These are phyloP conservation scores for Clathrus columnatus DNA, from an alignment of 768 basidiomycete genomes.

Conservation along the genomic window DNA sequence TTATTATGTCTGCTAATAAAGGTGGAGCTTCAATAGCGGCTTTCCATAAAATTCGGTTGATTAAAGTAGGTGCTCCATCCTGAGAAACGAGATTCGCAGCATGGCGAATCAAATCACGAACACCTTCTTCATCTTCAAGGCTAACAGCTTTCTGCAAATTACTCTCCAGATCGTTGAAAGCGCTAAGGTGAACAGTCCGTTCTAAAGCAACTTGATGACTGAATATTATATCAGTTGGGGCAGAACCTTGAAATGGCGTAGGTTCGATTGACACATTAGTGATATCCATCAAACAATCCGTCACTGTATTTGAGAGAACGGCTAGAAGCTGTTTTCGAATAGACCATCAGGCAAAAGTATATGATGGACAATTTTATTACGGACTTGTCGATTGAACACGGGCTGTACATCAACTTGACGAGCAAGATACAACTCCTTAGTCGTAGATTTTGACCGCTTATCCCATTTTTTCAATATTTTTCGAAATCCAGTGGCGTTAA, in stretches of 20 bases:
- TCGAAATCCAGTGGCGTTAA: slow-evolving; percentile 93
- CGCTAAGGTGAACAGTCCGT: slow-evolving; percentile 51
- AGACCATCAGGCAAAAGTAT: slow-evolving; percentile 2
- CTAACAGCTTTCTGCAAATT: slow-evolving; percentile 74
- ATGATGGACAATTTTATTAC: slow-evolving; percentile 15
- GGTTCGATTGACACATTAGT: slow-evolving; percentile 66
- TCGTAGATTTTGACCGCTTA: slow-evolving; percentile 88
- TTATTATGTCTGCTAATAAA: slow-evolving; percentile 65
- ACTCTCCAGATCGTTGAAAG: slow-evolving; percentile 82
- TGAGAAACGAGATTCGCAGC: slow-evolving; percentile 59
- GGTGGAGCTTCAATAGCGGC: slow-evolving; percentile 73
- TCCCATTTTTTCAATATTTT: slow-evolving; percentile 99
- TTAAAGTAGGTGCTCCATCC: slow-evolving; percentile 51
- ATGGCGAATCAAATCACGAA: slow-evolving; percentile 62
- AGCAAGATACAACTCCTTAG: slow-evolving; percentile 93
- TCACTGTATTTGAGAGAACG: slow-evolving; percentile 87
- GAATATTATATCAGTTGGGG: slow-evolving; percentile 61
- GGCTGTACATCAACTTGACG: slow-evolving; percentile 99
- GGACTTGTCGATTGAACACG: slow-evolving; percentile 88
- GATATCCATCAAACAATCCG: slow-evolving; percentile 71
- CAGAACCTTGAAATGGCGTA: slow-evolving; percentile 34
- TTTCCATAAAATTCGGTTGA: slow-evolving; percentile 93
- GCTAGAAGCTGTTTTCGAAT: slow-evolving; percentile 68
- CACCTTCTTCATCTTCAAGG: slow-evolving; percentile 45
- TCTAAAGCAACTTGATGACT: slow-evolving; percentile 64